phyloP scores from a whole-genome alignment of 345 rosid genomes.

The Turnera subulata region DNA sequence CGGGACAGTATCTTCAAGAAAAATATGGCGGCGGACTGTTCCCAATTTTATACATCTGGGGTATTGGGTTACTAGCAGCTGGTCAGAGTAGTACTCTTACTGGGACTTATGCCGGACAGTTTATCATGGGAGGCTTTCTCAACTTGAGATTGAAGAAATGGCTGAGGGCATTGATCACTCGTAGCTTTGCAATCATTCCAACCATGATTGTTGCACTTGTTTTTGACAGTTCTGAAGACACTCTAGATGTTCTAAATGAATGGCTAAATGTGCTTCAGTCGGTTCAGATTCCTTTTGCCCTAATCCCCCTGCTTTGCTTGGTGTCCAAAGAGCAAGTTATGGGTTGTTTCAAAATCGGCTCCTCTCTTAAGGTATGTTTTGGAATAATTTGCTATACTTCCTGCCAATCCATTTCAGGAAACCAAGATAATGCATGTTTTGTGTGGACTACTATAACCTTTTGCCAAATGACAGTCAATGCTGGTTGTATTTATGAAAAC shows the following conservation, averaged over 20 bases:
- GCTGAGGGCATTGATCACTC: slow-evolving; percentile 86
- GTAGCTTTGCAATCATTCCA: slow-evolving; percentile 80
- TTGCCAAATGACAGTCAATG: no score
- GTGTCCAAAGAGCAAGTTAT: slow-evolving; percentile 82
- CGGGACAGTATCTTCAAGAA: slow-evolving; percentile 83
- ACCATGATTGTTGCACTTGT: slow-evolving; percentile 76
- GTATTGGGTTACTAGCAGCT: slow-evolving; percentile 80
- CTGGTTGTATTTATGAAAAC: no score
- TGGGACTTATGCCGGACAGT: slow-evolving; percentile 90
- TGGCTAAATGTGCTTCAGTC: slow-evolving; percentile 93
- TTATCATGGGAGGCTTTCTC: slow-evolving; percentile 95
- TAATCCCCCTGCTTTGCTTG: slow-evolving; percentile 75
- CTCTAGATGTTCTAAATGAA: slow-evolving; percentile 69
- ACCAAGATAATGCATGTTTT: no score
- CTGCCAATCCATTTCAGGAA: no score
- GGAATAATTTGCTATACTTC: background rate
- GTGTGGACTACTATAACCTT: no score
- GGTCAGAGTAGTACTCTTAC: slow-evolving; percentile 97
- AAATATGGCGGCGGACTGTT: slow-evolving; percentile 84
- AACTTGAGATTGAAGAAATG: slow-evolving; percentile 87
- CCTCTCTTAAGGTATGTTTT: slow-evolving; percentile 53
- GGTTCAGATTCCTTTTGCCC: slow-evolving; percentile 85
- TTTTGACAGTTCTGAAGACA: slow-evolving; percentile 66
- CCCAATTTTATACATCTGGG: slow-evolving; percentile 94
- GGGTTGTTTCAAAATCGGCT: slow-evolving; percentile 82